phyloP scores from a whole-genome alignment of 306 rosid species.

The Sesbania bispinosa region DNA sequence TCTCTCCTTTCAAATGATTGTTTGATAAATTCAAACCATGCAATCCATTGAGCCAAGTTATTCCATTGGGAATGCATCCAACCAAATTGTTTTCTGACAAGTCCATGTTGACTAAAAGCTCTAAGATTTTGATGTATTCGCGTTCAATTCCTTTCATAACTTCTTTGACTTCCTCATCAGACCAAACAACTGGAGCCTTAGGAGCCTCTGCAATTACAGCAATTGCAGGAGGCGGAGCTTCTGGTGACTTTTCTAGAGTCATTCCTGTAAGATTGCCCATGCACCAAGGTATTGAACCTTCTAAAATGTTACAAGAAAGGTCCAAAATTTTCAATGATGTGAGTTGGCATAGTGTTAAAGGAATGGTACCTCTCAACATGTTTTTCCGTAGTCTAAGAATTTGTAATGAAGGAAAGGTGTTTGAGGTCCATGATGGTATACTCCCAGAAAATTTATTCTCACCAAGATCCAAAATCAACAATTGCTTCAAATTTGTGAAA shows the following conservation, averaged over 20 bases:
- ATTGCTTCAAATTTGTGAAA: background rate
- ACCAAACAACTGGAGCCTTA: background rate
- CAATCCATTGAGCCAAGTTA: background rate
- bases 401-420: background rate
- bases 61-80: conserved; percentile 5
- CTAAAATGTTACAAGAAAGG: conserved; percentile 2
- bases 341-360: conserved; percentile 16
- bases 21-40: conserved; percentile 1
- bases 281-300: conserved; percentile 21
- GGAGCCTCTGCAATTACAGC: background rate
- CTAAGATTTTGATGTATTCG: background rate
- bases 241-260: background rate
- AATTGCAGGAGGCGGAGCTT: no score
- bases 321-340: conserved; percentile 3
- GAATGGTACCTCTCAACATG: background rate
- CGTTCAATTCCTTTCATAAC: conserved; percentile 9
- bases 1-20: conserved; percentile 19
- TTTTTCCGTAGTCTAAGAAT: conserved; percentile 22
- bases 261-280: conserved; percentile 13
- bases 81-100: conserved; percentile 16
- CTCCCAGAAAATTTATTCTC: conserved; percentile 21
- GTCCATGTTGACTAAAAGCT: background rate
- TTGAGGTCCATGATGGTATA: conserved; percentile 17
- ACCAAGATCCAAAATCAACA: conserved; percentile 16
- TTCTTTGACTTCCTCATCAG: background rate